phyloP scores from a whole-genome alignment of 345 rosid species.

The Carallia brachiata region DNA sequence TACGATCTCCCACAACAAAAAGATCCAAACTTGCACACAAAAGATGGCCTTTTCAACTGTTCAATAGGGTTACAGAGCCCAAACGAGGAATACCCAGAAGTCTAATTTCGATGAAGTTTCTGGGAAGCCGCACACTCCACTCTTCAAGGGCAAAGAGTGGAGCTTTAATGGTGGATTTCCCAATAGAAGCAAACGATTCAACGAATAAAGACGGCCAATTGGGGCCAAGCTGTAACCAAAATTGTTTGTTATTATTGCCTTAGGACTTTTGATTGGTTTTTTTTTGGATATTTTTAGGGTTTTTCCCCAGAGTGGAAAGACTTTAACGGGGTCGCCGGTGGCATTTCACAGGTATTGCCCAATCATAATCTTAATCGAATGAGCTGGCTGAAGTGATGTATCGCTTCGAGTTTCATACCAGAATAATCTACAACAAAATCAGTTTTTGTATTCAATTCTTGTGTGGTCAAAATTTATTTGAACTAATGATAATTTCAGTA shows the following conservation, averaged over 20 bases:
- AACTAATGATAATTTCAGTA: too few species aligned
- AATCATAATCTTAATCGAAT: too few species aligned
- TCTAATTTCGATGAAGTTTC: background rate
- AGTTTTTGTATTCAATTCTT: too few species aligned
- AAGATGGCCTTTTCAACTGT: background rate
- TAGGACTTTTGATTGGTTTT: background rate
- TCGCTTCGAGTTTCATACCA: too few species aligned
- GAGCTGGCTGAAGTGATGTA: too few species aligned
- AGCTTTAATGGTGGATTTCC: background rate
- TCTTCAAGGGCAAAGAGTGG: background rate
- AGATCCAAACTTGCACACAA: background rate
- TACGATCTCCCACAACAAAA: conserved; percentile 1
- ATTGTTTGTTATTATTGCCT: background rate
- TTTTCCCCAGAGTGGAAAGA: too few species aligned
- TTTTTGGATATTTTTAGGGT: too few species aligned
- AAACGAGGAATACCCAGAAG: background rate
- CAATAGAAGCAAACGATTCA: background rate
- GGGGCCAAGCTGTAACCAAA: background rate
- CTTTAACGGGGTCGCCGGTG: too few species aligned
- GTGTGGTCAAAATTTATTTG: too few species aligned
- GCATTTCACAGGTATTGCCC: too few species aligned
- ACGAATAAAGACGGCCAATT: background rate
- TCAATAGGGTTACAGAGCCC: background rate
- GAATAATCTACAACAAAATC: too few species aligned
- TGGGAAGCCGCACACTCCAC: too few species aligned